Percentiles rank a stretch among this genome's conserved stretches.
These are phyloP conservation scores for Candida caryicola DNA, from an alignment of 805 yeast species.

Conservation along the genomic window DNA sequence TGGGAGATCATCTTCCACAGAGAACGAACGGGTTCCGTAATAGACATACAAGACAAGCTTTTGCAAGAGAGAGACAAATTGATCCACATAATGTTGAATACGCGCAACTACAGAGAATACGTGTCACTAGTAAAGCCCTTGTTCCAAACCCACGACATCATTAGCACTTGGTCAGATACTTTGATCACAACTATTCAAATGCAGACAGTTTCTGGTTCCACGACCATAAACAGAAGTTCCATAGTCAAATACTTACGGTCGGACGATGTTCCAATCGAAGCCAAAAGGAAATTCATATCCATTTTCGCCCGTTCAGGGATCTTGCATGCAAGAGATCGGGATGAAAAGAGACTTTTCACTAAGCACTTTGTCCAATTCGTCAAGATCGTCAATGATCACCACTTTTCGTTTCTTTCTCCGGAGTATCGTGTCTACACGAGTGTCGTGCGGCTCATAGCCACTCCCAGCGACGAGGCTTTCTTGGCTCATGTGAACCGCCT, in stretches of 20 bases:
- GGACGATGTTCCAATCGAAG: conserved; percentile 7
- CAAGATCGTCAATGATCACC: conserved; percentile 16
- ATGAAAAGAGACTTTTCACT: conserved; percentile 13
- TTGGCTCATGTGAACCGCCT: conserved; percentile 12
- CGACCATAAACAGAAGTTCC: conserved; percentile 10
- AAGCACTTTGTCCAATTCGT: conserved; percentile 17
- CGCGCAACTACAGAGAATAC: conserved; percentile 23
- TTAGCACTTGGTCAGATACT: conserved; percentile 22
- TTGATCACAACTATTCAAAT: conserved; percentile 24
- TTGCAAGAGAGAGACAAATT: conserved; percentile 19
- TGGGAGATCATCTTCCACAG: conserved; percentile 23
- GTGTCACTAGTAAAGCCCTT: conserved; percentile 17
- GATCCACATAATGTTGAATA: conserved; percentile 27
- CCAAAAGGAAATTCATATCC: conserved; percentile 20
- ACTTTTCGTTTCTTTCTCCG: conserved; percentile 16
- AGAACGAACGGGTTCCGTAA: conserved; percentile 2
- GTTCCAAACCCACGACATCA: conserved; percentile 3
- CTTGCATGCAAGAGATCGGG: conserved; percentile 11
- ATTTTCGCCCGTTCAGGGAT: conserved; percentile 17
- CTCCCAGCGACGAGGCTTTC: conserved; percentile 10
- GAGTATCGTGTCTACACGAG: conserved; percentile 18
- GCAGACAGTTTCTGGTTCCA: conserved; percentile 8
- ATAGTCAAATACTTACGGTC: conserved; percentile 16
- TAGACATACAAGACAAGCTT: conserved; percentile 16
- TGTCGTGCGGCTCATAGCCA: conserved; percentile 18